These are phyloP conservation scores for Xylariales sp. DNA, from an alignment of 2,329 filamentous ascomycete species.

Conservation along the genomic window DNA sequence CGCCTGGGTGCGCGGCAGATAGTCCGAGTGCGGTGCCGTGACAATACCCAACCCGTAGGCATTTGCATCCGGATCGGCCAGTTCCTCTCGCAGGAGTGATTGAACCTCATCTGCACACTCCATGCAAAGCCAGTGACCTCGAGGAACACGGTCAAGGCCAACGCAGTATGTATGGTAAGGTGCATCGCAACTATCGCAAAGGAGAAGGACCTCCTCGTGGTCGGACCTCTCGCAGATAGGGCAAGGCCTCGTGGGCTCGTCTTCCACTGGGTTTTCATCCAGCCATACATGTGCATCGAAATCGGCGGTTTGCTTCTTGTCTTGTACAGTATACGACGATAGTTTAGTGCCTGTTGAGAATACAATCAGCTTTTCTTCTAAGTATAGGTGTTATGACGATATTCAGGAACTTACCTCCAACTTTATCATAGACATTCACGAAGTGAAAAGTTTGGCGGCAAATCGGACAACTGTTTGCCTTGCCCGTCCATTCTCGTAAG, in stretches of 20 bases:
- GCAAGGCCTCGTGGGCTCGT: slow-evolving; percentile 69
- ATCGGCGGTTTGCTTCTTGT: slow-evolving; percentile 85
- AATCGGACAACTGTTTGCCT: slow-evolving; percentile 96
- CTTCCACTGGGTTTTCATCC: slow-evolving; percentile 67
- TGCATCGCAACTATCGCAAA: slow-evolving; percentile 88
- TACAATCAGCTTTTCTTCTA: slow-evolving; percentile 17
- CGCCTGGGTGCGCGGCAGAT: slow-evolving; percentile 52
- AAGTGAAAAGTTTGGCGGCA: slow-evolving; percentile 88
- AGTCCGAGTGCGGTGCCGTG: slow-evolving; percentile 27
- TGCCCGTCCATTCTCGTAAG: slow-evolving; percentile 88
- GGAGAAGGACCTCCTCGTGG: slow-evolving; percentile 76
- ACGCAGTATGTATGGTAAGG: slow-evolving; percentile 91
- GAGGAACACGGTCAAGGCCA: slow-evolving; percentile 71
- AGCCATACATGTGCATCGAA: slow-evolving; percentile 73
- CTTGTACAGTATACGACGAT: slow-evolving; percentile 62
- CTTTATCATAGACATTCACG: slow-evolving; percentile 74
- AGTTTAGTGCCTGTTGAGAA: slow-evolving; percentile 46
- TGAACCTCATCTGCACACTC: slow-evolving; percentile 53
- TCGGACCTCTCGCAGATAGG: slow-evolving; percentile 78
- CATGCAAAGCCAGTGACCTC: slow-evolving; percentile 86
- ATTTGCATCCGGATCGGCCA: slow-evolving; percentile 25
- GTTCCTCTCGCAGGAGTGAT: slow-evolving; percentile 40
- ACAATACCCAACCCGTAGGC: slow-evolving; percentile 17
- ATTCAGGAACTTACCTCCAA: slow-evolving; percentile 74
- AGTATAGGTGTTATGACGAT: slow-evolving; percentile 7